Percentiles rank a stretch among this genome's conserved stretches.
Conservation (phyloP, 371 early-diverging fungal genomes). For the Syncephalis fuscata region DNA sequence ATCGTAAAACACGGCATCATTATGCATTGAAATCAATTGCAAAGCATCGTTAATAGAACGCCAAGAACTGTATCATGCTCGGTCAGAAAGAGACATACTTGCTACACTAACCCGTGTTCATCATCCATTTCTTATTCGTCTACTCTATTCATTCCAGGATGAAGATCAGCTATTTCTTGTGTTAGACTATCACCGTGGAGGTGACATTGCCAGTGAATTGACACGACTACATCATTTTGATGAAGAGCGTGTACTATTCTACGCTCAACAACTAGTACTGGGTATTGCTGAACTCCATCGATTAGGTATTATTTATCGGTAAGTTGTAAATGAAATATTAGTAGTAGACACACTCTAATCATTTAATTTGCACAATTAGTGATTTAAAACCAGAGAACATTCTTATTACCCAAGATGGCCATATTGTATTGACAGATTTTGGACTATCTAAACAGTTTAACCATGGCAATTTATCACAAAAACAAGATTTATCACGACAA, state of each 20-base stretch:
- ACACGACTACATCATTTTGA: constrained; percentile 42
- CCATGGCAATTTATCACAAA: constrained; percentile 1
- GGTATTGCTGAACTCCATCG: constrained; percentile 74
- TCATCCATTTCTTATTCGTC: constrained; percentile 50
- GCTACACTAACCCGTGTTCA: constrained; percentile 26
- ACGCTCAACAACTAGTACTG: constrained; percentile 74
- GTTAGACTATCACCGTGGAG: constrained; percentile 63
- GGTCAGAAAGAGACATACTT: constrained; percentile 54
- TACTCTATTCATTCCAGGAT: constrained; percentile 58
- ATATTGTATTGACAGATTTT: constrained; percentile 75
- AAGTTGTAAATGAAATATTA: constrained; percentile 4
- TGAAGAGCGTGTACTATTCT: constrained; percentile 55
- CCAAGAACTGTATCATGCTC: constrained; percentile 39
- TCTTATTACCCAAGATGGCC: constrained; percentile 57
- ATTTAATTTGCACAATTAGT: constrained; percentile 11
- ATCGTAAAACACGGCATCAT: constrained; percentile 22
- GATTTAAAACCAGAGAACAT: constrained; percentile 80
- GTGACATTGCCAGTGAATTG: constrained; percentile 78
- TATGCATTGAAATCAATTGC: constrained; percentile 57
- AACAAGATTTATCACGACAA: no score
- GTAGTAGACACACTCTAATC: not conserved
- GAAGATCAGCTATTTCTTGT: constrained; percentile 55
- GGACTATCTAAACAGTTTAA: constrained; percentile 58
- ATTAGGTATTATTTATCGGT: constrained; percentile 71
- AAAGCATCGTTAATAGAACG: constrained; percentile 41